Base-by-base conservation (phyloP, 1,284 basidiomycete genomes). In the Phenoliferia sp. region DNA sequence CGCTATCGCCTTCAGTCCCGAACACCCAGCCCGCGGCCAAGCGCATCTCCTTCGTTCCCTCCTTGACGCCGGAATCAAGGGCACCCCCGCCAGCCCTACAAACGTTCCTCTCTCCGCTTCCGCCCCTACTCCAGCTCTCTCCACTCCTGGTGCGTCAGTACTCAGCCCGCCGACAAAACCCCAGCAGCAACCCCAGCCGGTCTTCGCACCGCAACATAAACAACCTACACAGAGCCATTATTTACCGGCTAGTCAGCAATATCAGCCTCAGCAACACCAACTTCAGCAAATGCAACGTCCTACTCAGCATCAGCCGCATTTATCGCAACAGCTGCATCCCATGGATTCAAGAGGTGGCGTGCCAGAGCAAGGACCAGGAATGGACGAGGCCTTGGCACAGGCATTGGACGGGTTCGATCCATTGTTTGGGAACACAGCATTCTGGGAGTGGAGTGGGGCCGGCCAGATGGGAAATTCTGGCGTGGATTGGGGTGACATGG, bases 321-420 rank as follows among this genome's bases (percentile, higher is more conserved):
- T 26, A 9, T 54, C 50, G 15, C n/a, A n/a, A n/a, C n/a, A n/a
- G n/a, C n/a, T n/a, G n/a, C n/a, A n/a, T n/a, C n/a, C 10, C 7
- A 15, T 54, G n/a, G 54, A 32, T n/a, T n/a, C n/a, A n/a, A n/a
- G n/a, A n/a, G n/a, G n/a, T n/a, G n/a, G n/a, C n/a, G n/a, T n/a
- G n/a, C 7, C 35, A 15, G 59, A 32, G 3, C 59, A 59, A 58
- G 62, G 65, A 1, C 62, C 64, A 0, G 68, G 65, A 22, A 72
- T 70, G 68, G 68, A 72, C 57, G 60, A 65, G 9, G 66, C 68
- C 15, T 59, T 72, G 34, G 58, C 64, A 3, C 61, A n/a, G 32
- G 70, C 67, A 16, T 34, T 72, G 34, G 65, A 64, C 54, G 68
- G 69, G 7, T 72, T 72, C 31, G 70, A 69, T 35, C 68, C 70